Base-by-base conservation (phyloP, 805 yeast genomes). In the Spathaspora boniae region DNA sequence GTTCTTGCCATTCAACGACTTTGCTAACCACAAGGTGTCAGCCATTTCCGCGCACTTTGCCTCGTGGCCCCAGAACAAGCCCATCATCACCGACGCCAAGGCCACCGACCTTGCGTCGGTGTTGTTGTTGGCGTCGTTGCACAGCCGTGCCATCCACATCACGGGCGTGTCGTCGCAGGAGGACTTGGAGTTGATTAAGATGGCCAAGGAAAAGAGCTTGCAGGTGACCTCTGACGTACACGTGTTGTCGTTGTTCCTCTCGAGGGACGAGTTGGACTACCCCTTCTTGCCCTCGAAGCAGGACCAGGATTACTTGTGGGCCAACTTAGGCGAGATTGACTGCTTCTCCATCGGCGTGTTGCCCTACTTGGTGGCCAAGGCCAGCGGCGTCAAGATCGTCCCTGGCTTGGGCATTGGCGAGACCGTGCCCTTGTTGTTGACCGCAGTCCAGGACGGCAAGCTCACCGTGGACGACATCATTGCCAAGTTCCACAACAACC, bases 51-150 rank as follows among this genome's bases (percentile, higher is more conserved):
- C 82, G 20, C 94, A 86, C 50, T 79, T 88, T 51, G 78, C 81
- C 44, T 66, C 77, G 23, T 89, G 97, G 96, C 95, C 96, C 35
- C 70, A 72, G 34, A 62, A 62, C 51, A 88, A 87, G 67, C 91
- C 93, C 41, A 82, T 91, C 42, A 74, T 89, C 45, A 87, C 96
- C 27, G 97, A 91, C 62, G 96, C 98, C 33, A 80, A 78, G 58
- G 81, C 91, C 17, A 85, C 96, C 26, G 91, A 87, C 53, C 71
- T 91, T 53, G 98, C 98, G n/a, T 85, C 96, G 3, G 82, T 89
- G 29, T 68, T 91, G 57, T 74, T 91, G 53, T 70, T 91, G 63
- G 95, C 97, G 29, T 84, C 96, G 18, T 74, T 91, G 56, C 88
- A 86, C 70, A 75, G 69, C 64, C 77, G 95, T 53, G 70, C 87